A percentile compares a stretch with the other conserved stretches of the same genome.
Evolutionary conservation across 257 asterid species (phyloP).

Genomic region (Solanum phureja): DNA sequence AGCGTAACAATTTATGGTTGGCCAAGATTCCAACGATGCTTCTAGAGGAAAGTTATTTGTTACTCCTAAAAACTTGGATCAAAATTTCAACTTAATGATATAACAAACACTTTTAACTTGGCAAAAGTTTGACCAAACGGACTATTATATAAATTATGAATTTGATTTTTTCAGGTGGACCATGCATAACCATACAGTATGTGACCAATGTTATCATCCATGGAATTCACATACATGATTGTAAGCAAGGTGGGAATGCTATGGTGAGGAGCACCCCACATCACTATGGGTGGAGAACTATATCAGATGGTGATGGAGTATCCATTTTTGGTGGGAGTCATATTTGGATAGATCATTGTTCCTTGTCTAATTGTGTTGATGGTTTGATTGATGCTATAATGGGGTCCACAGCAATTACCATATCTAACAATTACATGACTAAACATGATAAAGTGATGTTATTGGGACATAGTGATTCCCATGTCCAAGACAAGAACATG

Average conservation of each 20-base stretch:
- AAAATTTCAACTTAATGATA: too few species aligned
- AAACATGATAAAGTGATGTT: constrained; percentile 59
- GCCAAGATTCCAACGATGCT: too few species aligned
- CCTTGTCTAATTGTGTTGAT: constrained; percentile 43
- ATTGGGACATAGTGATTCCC: constrained; percentile 44
- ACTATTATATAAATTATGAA: not conserved
- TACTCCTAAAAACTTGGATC: not conserved
- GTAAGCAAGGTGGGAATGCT: constrained; percentile 63
- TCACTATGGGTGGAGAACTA: constrained; percentile 51
- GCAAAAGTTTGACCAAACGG: not conserved
- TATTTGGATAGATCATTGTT: constrained; percentile 65
- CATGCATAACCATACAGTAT: constrained; percentile 54
- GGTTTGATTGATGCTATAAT: constrained; percentile 49
- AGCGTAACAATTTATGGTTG: not conserved
- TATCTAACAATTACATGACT: constrained; percentile 48
- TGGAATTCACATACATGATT: constrained; percentile 48
- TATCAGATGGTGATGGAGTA: constrained; percentile 59
- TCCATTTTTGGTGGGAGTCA: constrained; percentile 55
- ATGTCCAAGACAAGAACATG: constrained; percentile 38
- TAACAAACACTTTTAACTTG: not conserved
- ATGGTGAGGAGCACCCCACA: constrained; percentile 42
- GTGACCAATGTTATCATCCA: constrained; percentile 56
- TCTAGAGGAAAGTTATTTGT: not conserved
- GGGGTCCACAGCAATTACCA: constrained; percentile 47
- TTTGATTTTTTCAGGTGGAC: constrained; percentile 23